Evolutionary conservation across 495 filamentous ascomycete species (phyloP).

Genomic region (Podospora anserina): DNA sequence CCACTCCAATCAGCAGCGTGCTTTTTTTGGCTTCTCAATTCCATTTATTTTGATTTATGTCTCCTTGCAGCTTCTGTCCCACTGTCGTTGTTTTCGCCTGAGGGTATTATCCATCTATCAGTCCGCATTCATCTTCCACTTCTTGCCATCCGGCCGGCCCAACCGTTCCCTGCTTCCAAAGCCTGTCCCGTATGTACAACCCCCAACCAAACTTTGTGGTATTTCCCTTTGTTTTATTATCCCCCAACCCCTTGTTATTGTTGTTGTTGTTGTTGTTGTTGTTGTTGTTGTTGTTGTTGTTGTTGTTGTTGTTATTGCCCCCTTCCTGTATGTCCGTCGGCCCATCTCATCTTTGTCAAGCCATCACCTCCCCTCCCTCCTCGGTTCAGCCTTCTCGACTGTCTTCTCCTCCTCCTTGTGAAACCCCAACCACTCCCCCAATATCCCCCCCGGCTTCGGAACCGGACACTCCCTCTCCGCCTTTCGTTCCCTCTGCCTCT

Average conservation of each 20-base stretch:
- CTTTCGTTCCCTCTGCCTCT: background rate
- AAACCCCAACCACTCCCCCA: conserved; percentile 74
- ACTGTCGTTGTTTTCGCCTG: background rate
- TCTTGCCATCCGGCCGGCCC: background rate
- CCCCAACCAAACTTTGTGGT: no score
- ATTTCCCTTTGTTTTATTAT: background rate
- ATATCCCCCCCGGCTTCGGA: conserved; percentile 72
- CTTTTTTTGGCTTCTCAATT: background rate
- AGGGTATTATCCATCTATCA: background rate
- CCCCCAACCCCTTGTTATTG: no score
- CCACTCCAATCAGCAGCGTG: background rate
- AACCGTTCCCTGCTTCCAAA: background rate
- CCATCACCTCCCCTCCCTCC: background rate
- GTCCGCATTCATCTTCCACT: background rate
- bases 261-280: background rate
- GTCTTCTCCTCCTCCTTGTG: conserved; percentile 18
- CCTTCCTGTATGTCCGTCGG: background rate
- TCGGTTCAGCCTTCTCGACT: background rate
- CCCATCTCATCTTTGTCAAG: background rate
- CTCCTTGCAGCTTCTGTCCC: background rate
- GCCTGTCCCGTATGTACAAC: background rate
- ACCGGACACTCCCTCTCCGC: conserved; percentile 67
- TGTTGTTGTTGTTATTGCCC: background rate
- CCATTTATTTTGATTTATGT: background rate
- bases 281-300: background rate